Evolutionary conservation across 1,284 basidiomycete species (phyloP).

Genomic region (Microbotryum lychnidis-dioicae): DNA sequence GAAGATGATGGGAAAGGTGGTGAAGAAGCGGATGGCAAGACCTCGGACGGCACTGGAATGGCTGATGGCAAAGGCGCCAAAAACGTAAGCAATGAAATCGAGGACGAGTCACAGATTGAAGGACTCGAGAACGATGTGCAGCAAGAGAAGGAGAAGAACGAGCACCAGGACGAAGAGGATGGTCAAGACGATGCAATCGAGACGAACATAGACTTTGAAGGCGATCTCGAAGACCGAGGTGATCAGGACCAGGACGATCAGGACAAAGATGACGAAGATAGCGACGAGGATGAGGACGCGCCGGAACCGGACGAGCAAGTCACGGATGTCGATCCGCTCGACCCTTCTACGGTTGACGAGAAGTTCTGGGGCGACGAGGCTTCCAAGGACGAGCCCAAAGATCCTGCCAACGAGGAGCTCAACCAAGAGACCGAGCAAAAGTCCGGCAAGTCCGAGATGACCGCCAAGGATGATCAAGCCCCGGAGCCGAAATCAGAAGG

Average conservation of each 20-base stretch:
- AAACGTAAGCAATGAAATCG: conserved; percentile 84
- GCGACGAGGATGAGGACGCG: conserved; percentile 52
- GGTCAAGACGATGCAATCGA: conserved; percentile 53
- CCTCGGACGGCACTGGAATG: conserved; percentile 65
- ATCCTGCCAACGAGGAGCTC: conserved; percentile 41
- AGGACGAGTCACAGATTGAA: conserved; percentile 93
- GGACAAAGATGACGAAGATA: conserved; percentile 50
- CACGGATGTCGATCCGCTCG: conserved; percentile 75
- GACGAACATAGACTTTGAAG: conserved; percentile 34
- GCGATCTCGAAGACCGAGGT: conserved; percentile 50
- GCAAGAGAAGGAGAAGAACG: conserved; percentile 51
- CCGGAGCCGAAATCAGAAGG: conserved; percentile 42
- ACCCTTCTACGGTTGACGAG: conserved; percentile 83
- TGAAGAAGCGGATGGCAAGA: conserved; percentile 48
- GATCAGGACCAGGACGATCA: conserved; percentile 61
- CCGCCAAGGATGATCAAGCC: conserved; percentile 61
- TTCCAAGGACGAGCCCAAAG: conserved; percentile 46
- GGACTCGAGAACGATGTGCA: conserved; percentile 71
- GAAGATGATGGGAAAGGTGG: conserved; percentile 47
- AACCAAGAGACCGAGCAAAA: conserved; percentile 53
- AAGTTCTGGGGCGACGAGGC: conserved; percentile 90
- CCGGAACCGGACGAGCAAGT: conserved; percentile 62
- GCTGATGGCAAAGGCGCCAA: conserved; percentile 76
- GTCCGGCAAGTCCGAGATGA: conserved; percentile 58
- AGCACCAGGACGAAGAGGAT: conserved; percentile 54